Base-by-base conservation (phyloP, 306 rosid species). In the Mimosa pudica region DNA sequence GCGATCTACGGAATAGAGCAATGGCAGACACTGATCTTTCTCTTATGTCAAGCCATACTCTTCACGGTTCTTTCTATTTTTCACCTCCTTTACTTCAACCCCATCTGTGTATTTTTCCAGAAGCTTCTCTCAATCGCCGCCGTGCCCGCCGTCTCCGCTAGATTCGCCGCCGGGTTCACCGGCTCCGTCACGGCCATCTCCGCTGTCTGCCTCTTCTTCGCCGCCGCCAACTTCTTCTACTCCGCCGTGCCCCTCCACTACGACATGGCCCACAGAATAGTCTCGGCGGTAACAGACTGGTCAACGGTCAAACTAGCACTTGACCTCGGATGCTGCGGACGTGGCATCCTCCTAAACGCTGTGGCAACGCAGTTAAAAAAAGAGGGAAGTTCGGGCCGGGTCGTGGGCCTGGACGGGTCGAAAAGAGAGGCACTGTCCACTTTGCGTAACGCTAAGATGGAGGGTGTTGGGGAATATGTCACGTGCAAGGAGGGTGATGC, bases 321-420 rank as follows among this genome's bases (percentile, higher is more conserved):
- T 1, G 99, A 96, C 90, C 86, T 96, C 45, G 99, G 99, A 73
- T 96, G 99, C 86, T 96, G 99, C 79, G 99, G 99, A 82, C 87
- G 98, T 0, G 99, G 99, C 9, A 91, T 96, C 63, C 96, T 96
- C 24, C 85, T 96, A 10, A 96, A 93, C 90, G 94, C 97, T 62
- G 99, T 96, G 2, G 99, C 99, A 8, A 93, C 93, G 17, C 98
- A 91, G 83, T 81, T 96, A 1, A 96, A 96, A 32, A 96, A 96
- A 32, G 96, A 90, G 10, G 99, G 99, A 1, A 90, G 96, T 9
- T 92, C 98, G 46, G 99, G 99, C 1, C 85, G 99, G 63, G 98
- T 96, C 1, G 99, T 96, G 14, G 99, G 99, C 2, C 41, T 96
- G 36, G 99, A 93, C 75, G 83, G 91, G 60, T 83, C 89, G 20